Evolutionary conservation across 1,139 yeast genomes (phyloP).

Genomic region (Taphrina wiesneri): DNA sequence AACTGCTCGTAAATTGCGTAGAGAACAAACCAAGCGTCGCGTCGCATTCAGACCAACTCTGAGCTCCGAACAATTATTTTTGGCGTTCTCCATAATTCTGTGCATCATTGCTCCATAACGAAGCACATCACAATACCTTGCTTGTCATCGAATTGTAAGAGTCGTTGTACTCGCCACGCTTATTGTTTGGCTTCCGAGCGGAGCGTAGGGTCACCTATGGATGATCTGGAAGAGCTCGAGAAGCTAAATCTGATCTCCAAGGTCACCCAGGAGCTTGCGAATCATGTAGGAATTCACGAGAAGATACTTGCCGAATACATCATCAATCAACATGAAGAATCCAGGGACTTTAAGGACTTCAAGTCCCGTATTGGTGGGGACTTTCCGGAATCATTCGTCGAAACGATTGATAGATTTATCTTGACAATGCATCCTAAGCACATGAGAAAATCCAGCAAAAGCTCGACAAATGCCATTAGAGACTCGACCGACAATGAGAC

Average conservation of each 20-base stretch:
- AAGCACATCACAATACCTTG: no score
- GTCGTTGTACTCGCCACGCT: neutral
- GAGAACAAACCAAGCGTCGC: neutral
- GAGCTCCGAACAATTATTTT: neutral
- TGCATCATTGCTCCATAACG: neutral
- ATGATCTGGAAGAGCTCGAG: slow-evolving; percentile 42
- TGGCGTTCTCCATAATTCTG: slow-evolving; percentile 7
- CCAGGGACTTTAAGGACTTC: slow-evolving; percentile 50
- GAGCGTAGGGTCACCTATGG: no score
- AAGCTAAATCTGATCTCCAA: slow-evolving; percentile 45
- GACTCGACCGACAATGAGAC: neutral
- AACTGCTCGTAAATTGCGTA: neutral
- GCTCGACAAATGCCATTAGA: neutral
- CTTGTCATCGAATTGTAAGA: neutral
- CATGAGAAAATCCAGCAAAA: slow-evolving; percentile 27
- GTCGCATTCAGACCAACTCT: neutral
- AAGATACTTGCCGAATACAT: slow-evolving; percentile 61
- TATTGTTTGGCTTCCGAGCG: neutral
- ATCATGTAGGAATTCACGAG: slow-evolving; percentile 48
- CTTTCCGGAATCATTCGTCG: slow-evolving; percentile 53
- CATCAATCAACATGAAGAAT: slow-evolving; percentile 51
- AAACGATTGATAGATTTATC: slow-evolving; percentile 47
- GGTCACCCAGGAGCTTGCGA: slow-evolving; percentile 45
- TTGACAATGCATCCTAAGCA: slow-evolving; percentile 45
- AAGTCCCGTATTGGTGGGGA: slow-evolving; percentile 65